phyloP scores from a whole-genome alignment of 345 rosid species.

The Gossypium bickii region DNA sequence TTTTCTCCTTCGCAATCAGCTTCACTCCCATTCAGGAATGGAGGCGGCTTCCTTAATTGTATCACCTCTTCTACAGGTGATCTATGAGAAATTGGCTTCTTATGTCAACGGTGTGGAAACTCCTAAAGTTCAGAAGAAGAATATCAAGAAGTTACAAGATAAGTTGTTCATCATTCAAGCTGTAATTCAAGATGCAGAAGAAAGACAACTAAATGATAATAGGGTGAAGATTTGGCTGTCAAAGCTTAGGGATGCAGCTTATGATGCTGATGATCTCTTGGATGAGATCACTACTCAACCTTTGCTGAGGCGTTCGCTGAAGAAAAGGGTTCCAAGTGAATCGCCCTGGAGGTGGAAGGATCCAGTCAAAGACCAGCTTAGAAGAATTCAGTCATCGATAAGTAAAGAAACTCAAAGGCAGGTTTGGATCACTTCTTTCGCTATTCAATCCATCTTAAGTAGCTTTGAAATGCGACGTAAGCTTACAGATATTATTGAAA shows the following conservation, averaged over 20 bases:
- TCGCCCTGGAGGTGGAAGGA: not conserved
- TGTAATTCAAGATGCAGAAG: constrained; percentile 25
- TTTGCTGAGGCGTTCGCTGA: not conserved
- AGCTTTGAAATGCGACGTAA: not conserved
- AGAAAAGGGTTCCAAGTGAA: not conserved
- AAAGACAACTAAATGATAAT: constrained; percentile 12
- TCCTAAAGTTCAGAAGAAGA: not conserved
- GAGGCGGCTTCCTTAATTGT: constrained; percentile 16
- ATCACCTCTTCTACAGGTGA: constrained; percentile 23
- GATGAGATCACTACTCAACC: constrained; percentile 3
- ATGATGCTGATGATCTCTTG: constrained; percentile 18
- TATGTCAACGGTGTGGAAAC: not conserved
- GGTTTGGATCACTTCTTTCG: not conserved
- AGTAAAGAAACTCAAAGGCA: not conserved
- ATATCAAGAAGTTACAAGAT: constrained; percentile 5
- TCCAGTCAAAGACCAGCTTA: not conserved
- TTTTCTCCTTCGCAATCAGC: not conserved
- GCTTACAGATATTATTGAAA: not conserved
- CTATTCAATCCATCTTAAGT: not conserved
- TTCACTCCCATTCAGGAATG: not conserved
- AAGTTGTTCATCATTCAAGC: constrained; percentile 11
- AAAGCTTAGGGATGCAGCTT: constrained; percentile 18
- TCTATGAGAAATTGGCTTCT: constrained; percentile 16
- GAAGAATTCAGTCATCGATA: not conserved
- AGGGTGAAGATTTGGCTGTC: constrained; percentile 19